Conservation (phyloP, 2,329 filamentous ascomycete genomes). For the Phaeosphaeria sp. region DNA sequence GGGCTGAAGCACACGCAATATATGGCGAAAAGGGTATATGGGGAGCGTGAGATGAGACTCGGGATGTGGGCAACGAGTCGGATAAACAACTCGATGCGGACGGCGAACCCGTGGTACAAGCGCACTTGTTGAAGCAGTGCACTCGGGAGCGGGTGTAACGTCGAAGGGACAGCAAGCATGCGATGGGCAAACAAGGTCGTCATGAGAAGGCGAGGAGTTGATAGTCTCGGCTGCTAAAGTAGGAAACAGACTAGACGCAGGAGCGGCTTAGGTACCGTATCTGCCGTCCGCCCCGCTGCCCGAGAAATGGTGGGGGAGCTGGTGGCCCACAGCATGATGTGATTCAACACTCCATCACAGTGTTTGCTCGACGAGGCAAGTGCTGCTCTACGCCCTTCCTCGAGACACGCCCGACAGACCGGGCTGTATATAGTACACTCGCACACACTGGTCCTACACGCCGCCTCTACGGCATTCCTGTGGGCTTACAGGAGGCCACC, state of each 20-base stretch:
- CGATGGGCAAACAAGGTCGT: neutral
- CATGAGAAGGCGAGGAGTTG: neutral
- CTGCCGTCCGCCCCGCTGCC: conserved; percentile 14
- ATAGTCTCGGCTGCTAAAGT: neutral
- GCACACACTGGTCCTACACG: neutral
- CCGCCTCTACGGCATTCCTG: neutral
- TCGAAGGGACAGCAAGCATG: neutral
- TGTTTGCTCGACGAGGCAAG: conserved; percentile 12
- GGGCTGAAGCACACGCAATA: neutral
- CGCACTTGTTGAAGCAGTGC: neutral
- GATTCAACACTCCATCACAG: conserved; percentile 18
- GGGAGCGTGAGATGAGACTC: neutral
- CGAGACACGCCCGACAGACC: neutral
- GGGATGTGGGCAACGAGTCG: conserved; percentile 1
- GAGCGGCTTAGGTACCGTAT: conserved; percentile 10
- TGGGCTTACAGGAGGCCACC: conserved; percentile 11
- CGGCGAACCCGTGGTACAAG: conserved; percentile 18
- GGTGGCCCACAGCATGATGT: conserved; percentile 5
- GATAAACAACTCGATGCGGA: conserved; percentile 2
- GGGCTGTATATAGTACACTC: neutral
- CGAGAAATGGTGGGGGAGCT: conserved; percentile 19
- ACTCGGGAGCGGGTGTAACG: conserved; percentile 6
- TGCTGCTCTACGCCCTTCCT: neutral
- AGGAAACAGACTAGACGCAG: conserved; percentile 7
- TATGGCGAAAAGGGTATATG: neutral